Evolutionary conservation across 176 grass and related monocot genomes (phyloP).

Genomic region (Zea mays): Zm-B73-REFERENCE-NAM-5.0 NC_050102.1:5313001-5313500

Average conservation of each 20-base stretch:
- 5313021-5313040: slow-evolving; percentile 89
- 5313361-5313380: slow-evolving; percentile 77
- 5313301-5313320: background rate
- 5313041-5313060: slow-evolving; percentile 59
- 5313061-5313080: slow-evolving; percentile 39
- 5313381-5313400: slow-evolving; percentile 92
- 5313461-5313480: slow-evolving; percentile 15
- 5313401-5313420: slow-evolving; percentile 91
- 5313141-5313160: slow-evolving; percentile 73
- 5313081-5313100: slow-evolving; percentile 9
- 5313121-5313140: slow-evolving; percentile 12
- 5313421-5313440: slow-evolving; percentile 93
- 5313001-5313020: slow-evolving; percentile 78
- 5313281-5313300: background rate
- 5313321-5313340: background rate
- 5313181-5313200: slow-evolving; percentile 71
- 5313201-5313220: slow-evolving; percentile 71
- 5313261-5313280: slow-evolving; percentile 59
- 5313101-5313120: background rate
- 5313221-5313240: slow-evolving; percentile 99
- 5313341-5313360: background rate
- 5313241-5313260: slow-evolving; percentile 71
- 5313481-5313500: background rate
- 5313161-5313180: slow-evolving; percentile 82
- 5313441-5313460: slow-evolving; percentile 91